Base-by-base conservation (phyloP, 2,329 filamentous ascomycete species). In the Alternaria conjuncta region DNA sequence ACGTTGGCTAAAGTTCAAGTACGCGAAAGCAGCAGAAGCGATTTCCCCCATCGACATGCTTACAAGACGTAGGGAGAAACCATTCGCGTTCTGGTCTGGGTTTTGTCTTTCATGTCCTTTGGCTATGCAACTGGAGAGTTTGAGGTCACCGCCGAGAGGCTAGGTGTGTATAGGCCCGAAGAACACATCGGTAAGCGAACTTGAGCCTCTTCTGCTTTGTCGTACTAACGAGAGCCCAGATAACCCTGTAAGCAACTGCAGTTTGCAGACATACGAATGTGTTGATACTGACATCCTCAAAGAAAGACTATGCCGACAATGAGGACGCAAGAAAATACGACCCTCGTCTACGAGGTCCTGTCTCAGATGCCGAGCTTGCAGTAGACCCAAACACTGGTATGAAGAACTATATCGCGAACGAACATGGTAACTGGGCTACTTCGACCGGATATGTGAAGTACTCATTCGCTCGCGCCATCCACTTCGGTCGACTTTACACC, bases 391-490 rank as follows among this genome's bases (percentile, higher is more conserved):
- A 81, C 6, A 81, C 79, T n/a, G 79, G 78, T n/a, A 97, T 99
- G 95, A 99, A 98, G 82, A 98, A 98, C 79, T 99, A 99, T 80
- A 98, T 99, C 70, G 90, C 95, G 64, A 98, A 97, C 74, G 95
- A 98, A 78, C 84, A 82, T 13, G 93, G 94, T 5, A 87, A 88
- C 44, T 97, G 94, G 92, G 93, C 94, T 2, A 99, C 96, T 20
- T 97, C 94, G 67, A 84, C 92, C 8, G 94, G 92, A 43, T 97
- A 95, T 74, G 86, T 97, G 63, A 80, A 78, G 46, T 79, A 87
- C 69, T 82, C 81, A 18, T 83, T 85, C 51, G 77, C 81, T 23
- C 79, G 84, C 55, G 80, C 79, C 21, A 85, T 85, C 47, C 83
- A 85, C 67, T 84, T 81, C 59, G 83, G 83, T 9, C 75, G 83